phyloP scores from a whole-genome alignment of 441 rosid genomes.

The Aquilaria agallochum region DNA sequence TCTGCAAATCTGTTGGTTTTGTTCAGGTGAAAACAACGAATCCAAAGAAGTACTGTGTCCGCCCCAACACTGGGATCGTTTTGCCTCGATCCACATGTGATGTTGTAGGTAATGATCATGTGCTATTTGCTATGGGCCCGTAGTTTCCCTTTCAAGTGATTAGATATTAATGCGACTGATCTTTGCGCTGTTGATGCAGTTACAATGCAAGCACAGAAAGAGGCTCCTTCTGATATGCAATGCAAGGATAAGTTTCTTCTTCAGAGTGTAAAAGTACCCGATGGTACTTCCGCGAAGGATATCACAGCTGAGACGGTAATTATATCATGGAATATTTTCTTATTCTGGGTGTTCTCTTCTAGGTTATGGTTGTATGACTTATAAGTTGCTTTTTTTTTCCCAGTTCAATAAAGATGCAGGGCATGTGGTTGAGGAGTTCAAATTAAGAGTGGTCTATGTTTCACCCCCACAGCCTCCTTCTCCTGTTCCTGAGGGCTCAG shows the following conservation, averaged over 20 bases:
- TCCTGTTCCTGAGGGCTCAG: slow-evolving; percentile 73
- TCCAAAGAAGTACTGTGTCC: slow-evolving; percentile 79
- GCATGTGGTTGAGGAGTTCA: slow-evolving; percentile 66
- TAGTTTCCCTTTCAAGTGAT: too few relatives aligned
- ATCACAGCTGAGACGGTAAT: slow-evolving; percentile 67
- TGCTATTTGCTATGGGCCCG: not conserved
- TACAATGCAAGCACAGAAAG: slow-evolving; percentile 85
- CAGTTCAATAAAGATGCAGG: slow-evolving; percentile 78
- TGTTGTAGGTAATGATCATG: slow-evolving; percentile 36
- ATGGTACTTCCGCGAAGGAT: slow-evolving; percentile 46
- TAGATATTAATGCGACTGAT: not conserved
- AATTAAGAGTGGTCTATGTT: slow-evolving; percentile 59
- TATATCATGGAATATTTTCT: not conserved
- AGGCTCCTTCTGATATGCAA: slow-evolving; percentile 71
- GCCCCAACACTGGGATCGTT: slow-evolving; percentile 71
- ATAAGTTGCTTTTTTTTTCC: slow-evolving; percentile 7
- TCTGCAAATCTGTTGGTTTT: slow-evolving; percentile 8
- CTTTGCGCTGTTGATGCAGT: slow-evolving; percentile 31
- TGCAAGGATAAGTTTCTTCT: slow-evolving; percentile 82
- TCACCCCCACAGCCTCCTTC: slow-evolving; percentile 80
- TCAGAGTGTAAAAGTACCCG: slow-evolving; percentile 55
- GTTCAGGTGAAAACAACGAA: slow-evolving; percentile 78
- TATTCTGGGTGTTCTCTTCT: not conserved
- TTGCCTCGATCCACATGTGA: slow-evolving; percentile 70
- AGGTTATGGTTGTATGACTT: slow-evolving; percentile 6